Conservation (phyloP, 1,139 yeast species). For the Candida sp. region DNA sequence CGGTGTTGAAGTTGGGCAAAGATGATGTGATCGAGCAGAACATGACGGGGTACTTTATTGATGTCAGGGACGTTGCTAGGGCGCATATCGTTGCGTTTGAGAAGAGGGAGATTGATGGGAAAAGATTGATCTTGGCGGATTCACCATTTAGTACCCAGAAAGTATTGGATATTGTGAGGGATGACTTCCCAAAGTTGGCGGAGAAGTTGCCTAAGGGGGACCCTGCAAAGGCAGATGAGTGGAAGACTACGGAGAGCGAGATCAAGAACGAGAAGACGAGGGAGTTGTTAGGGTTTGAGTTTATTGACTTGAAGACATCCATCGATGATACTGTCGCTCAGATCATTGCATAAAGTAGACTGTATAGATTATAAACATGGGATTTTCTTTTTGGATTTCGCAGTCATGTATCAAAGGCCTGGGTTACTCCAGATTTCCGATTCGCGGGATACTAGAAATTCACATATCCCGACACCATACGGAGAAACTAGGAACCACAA, state of each 20-base stretch:
- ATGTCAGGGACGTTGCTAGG: constrained; percentile 56
- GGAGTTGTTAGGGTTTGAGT: constrained; percentile 38
- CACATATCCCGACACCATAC: neutral
- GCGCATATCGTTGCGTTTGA: constrained; percentile 48
- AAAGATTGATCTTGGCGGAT: constrained; percentile 32
- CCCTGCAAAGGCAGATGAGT: constrained; percentile 7
- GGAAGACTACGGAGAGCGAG: constrained; percentile 6
- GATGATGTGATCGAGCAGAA: constrained; percentile 18
- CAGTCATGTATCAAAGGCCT: no score
- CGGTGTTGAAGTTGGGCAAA: constrained; percentile 18
- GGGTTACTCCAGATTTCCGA: no score
- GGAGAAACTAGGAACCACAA: neutral
- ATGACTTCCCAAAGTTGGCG: constrained; percentile 17
- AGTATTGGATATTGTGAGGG: constrained; percentile 27
- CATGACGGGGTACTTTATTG: constrained; percentile 34
- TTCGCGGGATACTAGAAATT: neutral
- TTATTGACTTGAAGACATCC: constrained; percentile 35
- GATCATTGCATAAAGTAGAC: constrained; percentile 19
- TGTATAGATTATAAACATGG: no score
- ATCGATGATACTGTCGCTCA: constrained; percentile 47
- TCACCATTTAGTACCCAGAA: constrained; percentile 26
- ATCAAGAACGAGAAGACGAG: constrained; percentile 26
- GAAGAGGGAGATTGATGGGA: constrained; percentile 20
- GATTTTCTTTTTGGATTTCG: no score
- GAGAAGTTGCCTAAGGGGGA: constrained; percentile 18